Base-by-base conservation (phyloP, 2,329 filamentous ascomycete species). In the Coleophoma crateriformis region DNA sequence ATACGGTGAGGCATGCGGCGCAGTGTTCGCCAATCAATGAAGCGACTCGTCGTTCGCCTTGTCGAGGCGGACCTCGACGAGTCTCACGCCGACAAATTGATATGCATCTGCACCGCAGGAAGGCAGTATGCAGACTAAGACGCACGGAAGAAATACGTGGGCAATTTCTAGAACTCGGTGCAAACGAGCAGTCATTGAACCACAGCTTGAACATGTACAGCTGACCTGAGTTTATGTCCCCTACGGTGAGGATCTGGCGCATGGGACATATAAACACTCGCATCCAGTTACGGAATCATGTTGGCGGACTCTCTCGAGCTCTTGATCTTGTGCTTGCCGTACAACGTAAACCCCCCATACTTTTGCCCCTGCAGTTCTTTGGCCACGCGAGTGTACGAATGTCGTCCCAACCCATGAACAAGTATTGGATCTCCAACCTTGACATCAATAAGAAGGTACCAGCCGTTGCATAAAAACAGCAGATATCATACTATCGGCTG, bases 351-450 rank as follows among this genome's bases (percentile, higher is more conserved):
- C 6, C 35, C 19, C 13, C 35, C 35, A n/a, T 38, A 14, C 15
- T 17, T 38, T n/a, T 38, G 19, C 15, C 14, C 35, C 13, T n/a
- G 35, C 41, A 32, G 22, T 32, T 44, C 12, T 33, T 32, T 44
- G 4, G 20, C 15, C 41, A 11, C 22, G 41, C 20, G 41, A 48
- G 53, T 46, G 44, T 48, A 27, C 46, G 27, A 47, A 64, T 64
- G 62, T 57, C 60, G 57, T 60, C 53, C 47, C 46, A 45, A 6
- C 54, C 61, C 45, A 72, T 79, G 69, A 82, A 82, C 64, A 73
- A 71, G 60, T 83, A 81, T 65, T 83, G 78, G 78, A 81, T 82
- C 52, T 77, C 78, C 13, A 73, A 78, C 52, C 65, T 74, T 52
- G 77, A 81, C 50, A 82, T 82, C 60, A 76, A 80, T 65, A 81